phyloP scores from a whole-genome alignment of 2,329 filamentous ascomycete genomes.

The Myrmaecium sp. region DNA sequence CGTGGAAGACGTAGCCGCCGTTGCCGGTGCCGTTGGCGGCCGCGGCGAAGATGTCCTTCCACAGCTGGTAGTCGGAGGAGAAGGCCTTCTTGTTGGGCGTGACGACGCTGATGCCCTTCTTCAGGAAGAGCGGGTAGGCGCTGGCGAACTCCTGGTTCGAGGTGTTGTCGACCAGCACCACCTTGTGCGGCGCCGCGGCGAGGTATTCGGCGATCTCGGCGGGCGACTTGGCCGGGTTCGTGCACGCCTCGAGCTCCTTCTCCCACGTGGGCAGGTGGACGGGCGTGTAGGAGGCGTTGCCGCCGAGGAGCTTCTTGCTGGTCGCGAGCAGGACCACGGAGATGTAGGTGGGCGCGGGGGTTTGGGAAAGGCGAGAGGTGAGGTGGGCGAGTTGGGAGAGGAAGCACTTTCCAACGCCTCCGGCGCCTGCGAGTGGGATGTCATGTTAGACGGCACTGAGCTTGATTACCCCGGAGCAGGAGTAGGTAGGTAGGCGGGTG shows the following conservation, averaged over 20 bases:
- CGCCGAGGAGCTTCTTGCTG: constrained; percentile 67
- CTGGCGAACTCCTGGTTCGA: constrained; percentile 75
- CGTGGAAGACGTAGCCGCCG: constrained; percentile 75
- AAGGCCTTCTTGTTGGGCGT: constrained; percentile 99
- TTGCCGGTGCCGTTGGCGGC: constrained; percentile 41
- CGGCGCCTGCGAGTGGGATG: constrained; percentile 55
- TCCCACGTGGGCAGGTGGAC: constrained; percentile 46
- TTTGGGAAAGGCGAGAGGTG: constrained; percentile 37
- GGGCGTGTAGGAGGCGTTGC: constrained; percentile 52
- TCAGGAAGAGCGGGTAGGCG: constrained; percentile 65
- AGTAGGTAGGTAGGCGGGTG: background rate
- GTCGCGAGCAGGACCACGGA: constrained; percentile 73
- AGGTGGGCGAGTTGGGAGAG: constrained; percentile 62
- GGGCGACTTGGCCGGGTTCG: constrained; percentile 47
- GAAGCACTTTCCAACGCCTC: constrained; percentile 86
- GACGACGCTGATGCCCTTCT: constrained; percentile 72
- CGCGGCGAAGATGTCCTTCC: constrained; percentile 71
- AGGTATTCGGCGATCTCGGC: constrained; percentile 64
- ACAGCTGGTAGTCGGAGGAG: constrained; percentile 62
- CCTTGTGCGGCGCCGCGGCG: constrained; percentile 56
- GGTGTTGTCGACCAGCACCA: constrained; percentile 87
- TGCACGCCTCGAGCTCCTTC: constrained; percentile 42
- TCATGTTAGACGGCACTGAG: constrained; percentile 2
- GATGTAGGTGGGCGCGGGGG: constrained; percentile 46
- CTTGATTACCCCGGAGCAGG: background rate